A percentile compares a stretch with the other conserved stretches of the same genome.
phyloP scores from a whole-genome alignment of 2,329 filamentous ascomycete genomes.

The Colletotrichum spinosum region DNA sequence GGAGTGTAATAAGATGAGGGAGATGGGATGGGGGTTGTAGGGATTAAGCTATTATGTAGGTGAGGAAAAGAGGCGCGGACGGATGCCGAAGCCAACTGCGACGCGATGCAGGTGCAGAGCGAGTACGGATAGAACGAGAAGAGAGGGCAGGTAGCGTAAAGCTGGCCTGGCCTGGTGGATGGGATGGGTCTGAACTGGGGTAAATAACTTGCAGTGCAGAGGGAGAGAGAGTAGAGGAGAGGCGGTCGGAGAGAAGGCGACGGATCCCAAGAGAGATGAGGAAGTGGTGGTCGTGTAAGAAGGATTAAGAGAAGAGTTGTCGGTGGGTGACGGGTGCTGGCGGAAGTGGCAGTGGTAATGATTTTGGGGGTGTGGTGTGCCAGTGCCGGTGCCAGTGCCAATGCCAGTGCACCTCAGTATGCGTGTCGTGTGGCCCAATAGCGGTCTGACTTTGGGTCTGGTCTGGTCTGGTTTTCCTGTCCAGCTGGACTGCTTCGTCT shows the following conservation, averaged over 20 bases:
- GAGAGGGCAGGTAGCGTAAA: background rate
- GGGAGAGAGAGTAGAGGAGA: slow-evolving; percentile 14
- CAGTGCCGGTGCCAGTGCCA: too few species aligned
- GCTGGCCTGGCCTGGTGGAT: too few species aligned
- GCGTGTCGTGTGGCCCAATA: background rate
- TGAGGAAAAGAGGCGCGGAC: background rate
- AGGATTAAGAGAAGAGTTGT: background rate
- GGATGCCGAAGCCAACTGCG: too few species aligned
- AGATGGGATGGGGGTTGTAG: slow-evolving; percentile 33
- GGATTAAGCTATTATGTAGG: slow-evolving; percentile 37
- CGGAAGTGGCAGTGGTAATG: too few species aligned
- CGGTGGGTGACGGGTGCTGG: too few species aligned
- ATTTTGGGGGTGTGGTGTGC: too few species aligned
- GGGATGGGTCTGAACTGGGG: too few species aligned
- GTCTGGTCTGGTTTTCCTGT: slow-evolving; percentile 15
- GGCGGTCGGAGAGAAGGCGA: slow-evolving; percentile 23
- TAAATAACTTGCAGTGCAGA: too few species aligned
- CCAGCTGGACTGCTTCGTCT: too few species aligned
- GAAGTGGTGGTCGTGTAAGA: background rate
- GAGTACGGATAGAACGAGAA: slow-evolving; percentile 5
- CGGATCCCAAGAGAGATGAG: background rate
- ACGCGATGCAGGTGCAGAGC: too few species aligned
- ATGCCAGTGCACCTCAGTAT: too few species aligned
- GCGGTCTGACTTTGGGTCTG: too few species aligned
- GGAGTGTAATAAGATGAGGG: slow-evolving; percentile 17